Evolutionary conservation across 495 filamentous ascomycete species (phyloP), one percentile per base, ranked within the genome.

Genomic region (Xylaria nigripes): DNA sequence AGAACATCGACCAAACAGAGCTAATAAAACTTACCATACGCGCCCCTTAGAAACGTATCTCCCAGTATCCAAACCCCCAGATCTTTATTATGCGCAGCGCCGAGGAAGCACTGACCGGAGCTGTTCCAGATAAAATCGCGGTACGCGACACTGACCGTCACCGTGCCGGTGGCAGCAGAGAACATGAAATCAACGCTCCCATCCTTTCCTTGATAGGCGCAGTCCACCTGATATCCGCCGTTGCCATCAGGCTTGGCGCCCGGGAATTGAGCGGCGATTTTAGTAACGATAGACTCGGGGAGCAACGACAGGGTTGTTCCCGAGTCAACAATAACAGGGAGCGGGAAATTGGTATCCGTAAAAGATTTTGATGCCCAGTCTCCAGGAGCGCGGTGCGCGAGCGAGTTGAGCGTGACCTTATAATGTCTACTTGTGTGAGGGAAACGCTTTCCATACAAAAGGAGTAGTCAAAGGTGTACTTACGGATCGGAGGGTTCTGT

Each of bases 21-120:
- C 4, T n/a, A n/a, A 22, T 12, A 8, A 15, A 45, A 60, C 64
- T 57, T 19, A 66, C 62, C 60, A 50, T 88, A 90, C 1, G 85
- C 84, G 45, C 77, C 83, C 61, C 86, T 77, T 18, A 91, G 66
- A 69, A 90, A 90, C 0, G 86, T 87, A 63, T 90, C 87, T 12
- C 87, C 87, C 36, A 91, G 68, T 15, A 89, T 79, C 47, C 71
- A 66, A 18, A 58, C 48, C 0, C 61, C 61, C 1, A 61, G 25
- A 30, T 60, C 41, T 13, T 32, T 13, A 55, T 7, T 76, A 72
- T 50, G 70, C 75, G 32, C 72, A 48, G 44, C 83, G 45, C 83
- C 79, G 15, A 77, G 56, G 55, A 78, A 81, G 21, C 74, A 72
- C 1, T 67, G 56, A 5, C 56, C 46, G 6, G 49, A 58, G 32